A percentile compares a stretch with the other conserved stretches of the same genome.
Evolutionary conservation across 345 rosid species (phyloP).

Genomic region (Brassica rapa): DNA sequence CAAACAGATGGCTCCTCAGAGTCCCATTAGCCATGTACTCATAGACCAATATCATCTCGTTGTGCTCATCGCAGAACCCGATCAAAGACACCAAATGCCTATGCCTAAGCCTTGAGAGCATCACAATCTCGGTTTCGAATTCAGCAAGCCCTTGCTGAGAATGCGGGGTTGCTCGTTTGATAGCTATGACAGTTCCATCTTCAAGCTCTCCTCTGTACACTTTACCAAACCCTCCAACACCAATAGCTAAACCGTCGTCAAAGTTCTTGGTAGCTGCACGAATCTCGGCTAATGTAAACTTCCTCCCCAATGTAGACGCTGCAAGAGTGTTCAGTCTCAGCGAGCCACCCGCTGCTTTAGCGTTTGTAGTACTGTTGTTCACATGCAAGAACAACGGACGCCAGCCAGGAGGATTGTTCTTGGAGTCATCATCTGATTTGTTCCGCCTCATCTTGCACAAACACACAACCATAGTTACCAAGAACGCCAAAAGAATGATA

Average conservation of each 20-base stretch:
- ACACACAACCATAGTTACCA: slow-evolving; percentile 38
- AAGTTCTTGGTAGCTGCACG: slow-evolving; percentile 77
- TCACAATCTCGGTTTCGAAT: slow-evolving; percentile 86
- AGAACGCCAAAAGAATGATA: slow-evolving; percentile 43
- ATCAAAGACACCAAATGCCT: slow-evolving; percentile 85
- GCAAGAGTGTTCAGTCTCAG: slow-evolving; percentile 44
- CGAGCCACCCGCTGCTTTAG: slow-evolving; percentile 49
- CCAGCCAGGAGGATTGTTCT: slow-evolving; percentile 59
- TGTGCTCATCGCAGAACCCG: slow-evolving; percentile 86
- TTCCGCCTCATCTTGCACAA: slow-evolving; percentile 47
- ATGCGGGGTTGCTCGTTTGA: slow-evolving; percentile 85
- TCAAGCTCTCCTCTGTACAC: slow-evolving; percentile 82
- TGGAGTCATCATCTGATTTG: slow-evolving; percentile 43
- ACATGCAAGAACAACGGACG: slow-evolving; percentile 60
- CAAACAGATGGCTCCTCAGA: slow-evolving; percentile 82
- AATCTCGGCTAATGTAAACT: slow-evolving; percentile 71
- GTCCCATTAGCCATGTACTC: slow-evolving; percentile 93
- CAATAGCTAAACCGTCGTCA: slow-evolving; percentile 74
- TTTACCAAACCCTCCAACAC: slow-evolving; percentile 88
- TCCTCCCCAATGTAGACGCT: slow-evolving; percentile 53
- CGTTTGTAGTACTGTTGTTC: slow-evolving; percentile 51
- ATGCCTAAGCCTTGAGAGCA: slow-evolving; percentile 89
- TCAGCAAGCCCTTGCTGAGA: slow-evolving; percentile 89
- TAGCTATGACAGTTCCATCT: slow-evolving; percentile 73
- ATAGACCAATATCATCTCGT: slow-evolving; percentile 91